Evolutionary conservation across 768 basidiomycete species (phyloP), one percentile per base, ranked within the genome.

Genomic region (Pleurotus sapidus): DNA sequence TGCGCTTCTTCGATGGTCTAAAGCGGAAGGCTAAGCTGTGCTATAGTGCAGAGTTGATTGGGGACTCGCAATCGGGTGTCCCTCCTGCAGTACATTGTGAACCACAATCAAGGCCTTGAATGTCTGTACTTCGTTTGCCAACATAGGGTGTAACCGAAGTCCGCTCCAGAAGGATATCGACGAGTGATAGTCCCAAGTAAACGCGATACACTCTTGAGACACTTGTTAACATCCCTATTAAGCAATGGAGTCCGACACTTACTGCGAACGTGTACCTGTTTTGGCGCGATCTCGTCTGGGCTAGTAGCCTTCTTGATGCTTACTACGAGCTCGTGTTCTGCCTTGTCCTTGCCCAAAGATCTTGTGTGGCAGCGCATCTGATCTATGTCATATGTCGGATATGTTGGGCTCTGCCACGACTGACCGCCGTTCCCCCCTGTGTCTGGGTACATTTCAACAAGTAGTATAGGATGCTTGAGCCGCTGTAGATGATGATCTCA

Each of bases 261-360:
- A 98, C 96, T 98, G 70, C 97, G 86, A 65, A 98, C 97, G 69
- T 99, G 97, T 70, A 98, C 98, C 82, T 98, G 95, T 72, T 99
- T 99, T 5, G 97, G 97, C 4, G 97, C 96, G 25, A 86, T 84
- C 77, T 98, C 97, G 49, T 99, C 97, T 40, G 93, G 78, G 66
- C 84, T 94, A 5, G 95, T 98, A 3, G 97, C 97, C 70, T 99
- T 99, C 83, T 99, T 99, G 72, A 99, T 95, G 68, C 95, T 95
- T 34, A 95, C 80, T 15, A 87, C 87, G 15, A 99, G 84, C 71
- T 98, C 97, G 55, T 88, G 82, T 70, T 99, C 97, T 47, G 94
- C 95, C 77, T 95, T 97, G 68, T 98, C 97, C 78, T 93, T 97
- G 77, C 98, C 96, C 23, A 99, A 96, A 23, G 96, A 96, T 58